Base-by-base conservation (phyloP, 352 stramenopile species). In the Halophytophthora batemanensis region DNA sequence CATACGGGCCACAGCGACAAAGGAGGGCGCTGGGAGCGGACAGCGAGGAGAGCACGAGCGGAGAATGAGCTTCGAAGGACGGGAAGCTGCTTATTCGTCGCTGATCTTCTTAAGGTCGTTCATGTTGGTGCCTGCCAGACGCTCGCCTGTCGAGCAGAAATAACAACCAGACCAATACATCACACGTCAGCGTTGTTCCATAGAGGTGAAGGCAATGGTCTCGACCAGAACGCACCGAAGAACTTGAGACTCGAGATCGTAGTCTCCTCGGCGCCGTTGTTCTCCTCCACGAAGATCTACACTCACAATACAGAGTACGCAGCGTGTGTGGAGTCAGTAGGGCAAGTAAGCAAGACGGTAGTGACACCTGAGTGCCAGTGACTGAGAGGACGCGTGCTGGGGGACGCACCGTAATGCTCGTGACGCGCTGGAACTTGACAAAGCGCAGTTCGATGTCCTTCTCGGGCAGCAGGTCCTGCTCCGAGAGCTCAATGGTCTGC, bases 61-160 rank as follows among this genome's bases (percentile, higher is more conserved):
- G 44, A 36, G 14, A 19, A 51, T 38, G 12, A 15, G 39, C 36
- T 58, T 41, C 40, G 39, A 53, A 6, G 17, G 31, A 41, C 18
- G 45, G 53, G 25, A 31, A 31, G 25, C 43, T 59, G 39, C 21
- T 64, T 88, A 88, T 60, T 92, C 81, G 34, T 92, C 77, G 60
- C 66, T 81, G 52, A 87, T 43, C 59, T 89, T 93, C 69, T 93
- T 93, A 29, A 93, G 69, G 44, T 90, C 82, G 59, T 89, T 89
- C 77, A 92, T 87, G 71, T 92, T 92, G 31, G 78, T 92, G 23
- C 82, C 82, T 6, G 80, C 79, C 18, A 92, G 76, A 37, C 43
- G 56, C 48, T 91, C 80, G 31, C 80, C 80, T 90, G 38, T 1
- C 46, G 51, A 51, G 17, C 22, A 15, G 29, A 25, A 22, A 19